Base-by-base conservation (phyloP, 2,329 filamentous ascomycete genomes). In the Diaporthe ampelina region DNA sequence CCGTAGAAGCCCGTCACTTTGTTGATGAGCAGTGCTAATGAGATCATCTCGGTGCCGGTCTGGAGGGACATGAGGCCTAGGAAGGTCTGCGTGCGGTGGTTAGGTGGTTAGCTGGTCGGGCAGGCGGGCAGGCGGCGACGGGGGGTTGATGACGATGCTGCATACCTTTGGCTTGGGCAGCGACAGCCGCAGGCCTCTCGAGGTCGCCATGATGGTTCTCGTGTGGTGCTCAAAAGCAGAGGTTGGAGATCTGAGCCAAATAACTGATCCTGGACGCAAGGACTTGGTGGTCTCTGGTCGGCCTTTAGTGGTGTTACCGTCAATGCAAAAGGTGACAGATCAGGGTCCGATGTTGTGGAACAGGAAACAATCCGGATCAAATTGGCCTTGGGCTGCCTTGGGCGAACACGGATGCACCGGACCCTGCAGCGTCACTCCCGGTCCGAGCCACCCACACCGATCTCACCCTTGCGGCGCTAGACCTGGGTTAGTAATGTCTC, bases 1-100 rank as follows among this genome's bases (percentile, higher is more conserved):
- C 95, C 95, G 84, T 97, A 98, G 78, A 98, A 88, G 74, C 95
- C 95, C 67, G 94, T 96, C 78, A 95, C 91, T 84, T 98, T 98
- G 88, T 98, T 98, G 85, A 98, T 92, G 72, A 97, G 88, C 77
- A 97, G 90, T 15, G 94, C 92, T 76, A 97, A 88, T 6, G 94
- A 92, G 79, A 98, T 95, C 80, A 98, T 89, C 79, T 97, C 94
- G 61, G 94, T 93, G 78, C 94, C 95, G 45, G 94, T 96, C 79
- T 94, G 94, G 72, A 98, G 91, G 81, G 94, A 94, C 87, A 98
- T 93, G 80, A 95, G 87, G 81, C 94, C 94, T 77, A 98, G 90
- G 82, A 98, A 96, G 61, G 91, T 93, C 95, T 98, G 82, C 69
- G 24, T 11, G 19, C 10, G 17, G 70, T 54, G 43, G 35, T 67